These are phyloP conservation scores for Salix dunnii DNA, from an alignment of 345 rosid species.

Conservation along the genomic window DNA sequence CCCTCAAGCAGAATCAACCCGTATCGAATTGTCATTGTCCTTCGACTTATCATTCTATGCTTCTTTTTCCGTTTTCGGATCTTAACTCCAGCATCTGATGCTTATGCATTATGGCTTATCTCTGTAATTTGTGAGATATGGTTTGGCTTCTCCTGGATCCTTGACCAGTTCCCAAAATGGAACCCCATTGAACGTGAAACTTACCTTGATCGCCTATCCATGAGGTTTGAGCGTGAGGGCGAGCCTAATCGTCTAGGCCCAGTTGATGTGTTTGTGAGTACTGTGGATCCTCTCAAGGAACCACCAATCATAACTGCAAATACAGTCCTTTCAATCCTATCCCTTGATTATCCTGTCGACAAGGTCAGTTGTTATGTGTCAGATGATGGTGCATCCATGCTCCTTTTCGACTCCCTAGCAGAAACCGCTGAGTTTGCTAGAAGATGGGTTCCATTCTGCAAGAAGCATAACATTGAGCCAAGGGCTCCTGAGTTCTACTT, in stretches of 20 bases:
- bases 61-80: slow-evolving; percentile 93
- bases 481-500: slow-evolving; percentile 94
- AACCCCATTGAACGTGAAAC: slow-evolving; percentile 83
- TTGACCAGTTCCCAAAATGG: slow-evolving; percentile 99
- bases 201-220: slow-evolving; percentile 77
- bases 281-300: slow-evolving; percentile 97
- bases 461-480: slow-evolving; percentile 81
- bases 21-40: slow-evolving; percentile 85
- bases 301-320: slow-evolving; percentile 97
- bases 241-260: slow-evolving; percentile 75
- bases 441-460: slow-evolving; percentile 96
- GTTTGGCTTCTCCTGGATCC: slow-evolving; percentile 97
- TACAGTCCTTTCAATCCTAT: slow-evolving; percentile 75
- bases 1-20: slow-evolving; percentile 89
- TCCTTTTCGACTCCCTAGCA: slow-evolving; percentile 73
- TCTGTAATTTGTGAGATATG: slow-evolving; percentile 93
- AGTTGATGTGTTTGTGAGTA: slow-evolving; percentile 81
- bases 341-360: slow-evolving; percentile 80
- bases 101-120: slow-evolving; percentile 85
- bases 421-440: slow-evolving; percentile 95
- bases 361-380: slow-evolving; percentile 93
- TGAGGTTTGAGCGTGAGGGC: slow-evolving; percentile 82
- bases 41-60: slow-evolving; percentile 63
- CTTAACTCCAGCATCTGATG: slow-evolving; percentile 83
- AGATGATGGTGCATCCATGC: slow-evolving; percentile 97